A percentile compares a stretch with the other conserved stretches of the same genome.
phyloP scores from a whole-genome alignment of 441 rosid genomes.

The Syzygium syzygioides region DNA sequence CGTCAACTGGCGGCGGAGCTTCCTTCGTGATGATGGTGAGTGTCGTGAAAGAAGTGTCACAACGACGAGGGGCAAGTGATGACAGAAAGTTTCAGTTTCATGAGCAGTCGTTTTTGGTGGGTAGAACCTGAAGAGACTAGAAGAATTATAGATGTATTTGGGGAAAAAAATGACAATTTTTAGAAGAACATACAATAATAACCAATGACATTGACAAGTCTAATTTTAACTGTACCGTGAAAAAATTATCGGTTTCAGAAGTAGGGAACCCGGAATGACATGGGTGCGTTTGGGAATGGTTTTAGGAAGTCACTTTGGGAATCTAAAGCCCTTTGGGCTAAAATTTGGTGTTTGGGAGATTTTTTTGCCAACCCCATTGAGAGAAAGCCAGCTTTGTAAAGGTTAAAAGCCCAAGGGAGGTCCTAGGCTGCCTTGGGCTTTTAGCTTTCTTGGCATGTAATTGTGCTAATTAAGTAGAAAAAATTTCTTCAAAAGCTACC shows the following conservation, averaged over 20 bases:
- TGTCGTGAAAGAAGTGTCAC: not conserved
- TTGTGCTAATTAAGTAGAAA: no score
- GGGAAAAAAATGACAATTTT: not conserved
- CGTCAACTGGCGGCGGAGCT: not conserved
- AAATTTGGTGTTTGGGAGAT: no score
- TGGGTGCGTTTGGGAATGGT: no score
- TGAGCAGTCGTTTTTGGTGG: not conserved
- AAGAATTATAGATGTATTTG: not conserved
- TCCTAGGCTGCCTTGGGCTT: no score
- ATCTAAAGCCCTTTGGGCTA: no score
- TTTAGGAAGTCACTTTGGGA: no score
- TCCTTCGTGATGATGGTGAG: not conserved
- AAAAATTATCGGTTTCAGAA: not conserved
- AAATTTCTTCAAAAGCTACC: no score
- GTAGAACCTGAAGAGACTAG: not conserved
- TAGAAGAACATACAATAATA: not conserved
- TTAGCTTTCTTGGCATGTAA: no score
- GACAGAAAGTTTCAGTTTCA: not conserved
- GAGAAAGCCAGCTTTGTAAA: no score
- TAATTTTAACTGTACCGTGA: not conserved
- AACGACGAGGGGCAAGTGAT: not conserved
- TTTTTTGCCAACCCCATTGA: no score
- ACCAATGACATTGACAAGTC: not conserved
- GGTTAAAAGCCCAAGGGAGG: no score
- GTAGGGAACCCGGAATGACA: fast-evolving